Conservation (phyloP, 2,329 filamentous ascomycete species). For the Lachnellula arida region DNA sequence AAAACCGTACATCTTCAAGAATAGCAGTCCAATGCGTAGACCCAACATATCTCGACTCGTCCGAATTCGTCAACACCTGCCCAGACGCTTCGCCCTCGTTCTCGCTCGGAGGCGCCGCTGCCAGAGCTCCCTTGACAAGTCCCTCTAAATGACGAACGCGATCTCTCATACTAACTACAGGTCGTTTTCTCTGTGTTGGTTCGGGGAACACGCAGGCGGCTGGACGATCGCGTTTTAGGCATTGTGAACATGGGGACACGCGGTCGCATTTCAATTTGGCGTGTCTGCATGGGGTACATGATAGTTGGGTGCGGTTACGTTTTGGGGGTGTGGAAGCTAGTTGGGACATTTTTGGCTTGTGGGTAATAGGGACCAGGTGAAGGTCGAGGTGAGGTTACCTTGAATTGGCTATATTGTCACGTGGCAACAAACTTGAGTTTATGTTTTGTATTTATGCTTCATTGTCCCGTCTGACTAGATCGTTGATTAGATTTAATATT, state of each 20-base stretch:
- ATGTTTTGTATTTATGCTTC: too few species aligned
- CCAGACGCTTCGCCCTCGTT: not conserved
- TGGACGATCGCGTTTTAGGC: conserved; percentile 44
- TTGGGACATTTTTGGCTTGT: not conserved
- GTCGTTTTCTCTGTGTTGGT: conserved; percentile 37
- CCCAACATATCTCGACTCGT: conserved; percentile 42
- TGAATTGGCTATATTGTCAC: too few species aligned
- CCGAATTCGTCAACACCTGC: not conserved
- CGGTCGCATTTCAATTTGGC: conserved; percentile 47
- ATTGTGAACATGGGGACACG: conserved; percentile 47
- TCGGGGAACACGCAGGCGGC: conserved; percentile 47
- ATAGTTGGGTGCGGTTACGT: conserved; percentile 16
- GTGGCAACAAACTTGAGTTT: too few species aligned
- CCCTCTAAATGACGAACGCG: conserved; percentile 51
- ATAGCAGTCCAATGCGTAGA: conserved; percentile 58
- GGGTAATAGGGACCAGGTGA: not conserved
- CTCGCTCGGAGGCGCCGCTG: not conserved
- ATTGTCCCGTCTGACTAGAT: too few species aligned
- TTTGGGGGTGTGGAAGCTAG: not conserved
- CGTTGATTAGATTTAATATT: too few species aligned
- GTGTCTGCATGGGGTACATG: conserved; percentile 20
- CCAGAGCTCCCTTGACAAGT: conserved; percentile 53
- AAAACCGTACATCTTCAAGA: conserved; percentile 49
- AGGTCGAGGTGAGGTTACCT: too few species aligned
- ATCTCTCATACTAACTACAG: conserved; percentile 47